Evolutionary conservation across 768 basidiomycete genomes (phyloP), one percentile per base, ranked within the genome.

Genomic region (Rhodotorula diobovata): DNA sequence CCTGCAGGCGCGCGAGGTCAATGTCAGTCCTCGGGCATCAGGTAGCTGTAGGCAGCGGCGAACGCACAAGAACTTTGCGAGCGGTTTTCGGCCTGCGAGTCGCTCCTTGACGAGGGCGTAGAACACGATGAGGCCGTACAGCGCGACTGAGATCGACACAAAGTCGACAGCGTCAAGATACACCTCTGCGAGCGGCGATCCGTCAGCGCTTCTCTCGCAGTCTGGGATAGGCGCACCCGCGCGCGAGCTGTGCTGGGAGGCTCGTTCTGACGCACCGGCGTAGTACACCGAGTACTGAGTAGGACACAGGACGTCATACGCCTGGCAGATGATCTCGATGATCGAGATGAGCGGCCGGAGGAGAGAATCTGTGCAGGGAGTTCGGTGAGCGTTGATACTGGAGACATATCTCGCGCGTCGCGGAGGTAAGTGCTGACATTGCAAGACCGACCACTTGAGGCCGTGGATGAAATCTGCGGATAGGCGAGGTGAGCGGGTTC

Each of bases 381-480:
- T 7, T 28, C 51, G 25, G 11, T 20, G 16, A n/a, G 14, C 34
- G 34, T 20, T 12, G 70, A n/a, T n/a, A n/a, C n/a, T n/a, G n/a
- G n/a, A n/a, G n/a, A n/a, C n/a, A n/a, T n/a, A n/a, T n/a, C n/a
- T n/a, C n/a, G n/a, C n/a, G n/a, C n/a, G n/a, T n/a, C n/a, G n/a
- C n/a, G n/a, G n/a, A n/a, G n/a, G n/a, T n/a, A n/a, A n/a, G n/a
- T n/a, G n/a, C n/a, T n/a, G n/a, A 53, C 51, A 95, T 85, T 96
- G 93, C 69, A 96, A 81, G 14, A 95, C 92, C 51, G 85, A 83
- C 90, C 91, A 94, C 86, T 91, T 77, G 46, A 77, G 81, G 18
- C 90, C 88, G 77, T 91, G 88, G 87, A 94, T 90, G 79, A 95
- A 95, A 81, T 94, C 92, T 4, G 88, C 83, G 86, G 90, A 75